Evolutionary conservation across 2,329 filamentous ascomycete species (phyloP).

Genomic region (Sordariomycetes sp.): DNA sequence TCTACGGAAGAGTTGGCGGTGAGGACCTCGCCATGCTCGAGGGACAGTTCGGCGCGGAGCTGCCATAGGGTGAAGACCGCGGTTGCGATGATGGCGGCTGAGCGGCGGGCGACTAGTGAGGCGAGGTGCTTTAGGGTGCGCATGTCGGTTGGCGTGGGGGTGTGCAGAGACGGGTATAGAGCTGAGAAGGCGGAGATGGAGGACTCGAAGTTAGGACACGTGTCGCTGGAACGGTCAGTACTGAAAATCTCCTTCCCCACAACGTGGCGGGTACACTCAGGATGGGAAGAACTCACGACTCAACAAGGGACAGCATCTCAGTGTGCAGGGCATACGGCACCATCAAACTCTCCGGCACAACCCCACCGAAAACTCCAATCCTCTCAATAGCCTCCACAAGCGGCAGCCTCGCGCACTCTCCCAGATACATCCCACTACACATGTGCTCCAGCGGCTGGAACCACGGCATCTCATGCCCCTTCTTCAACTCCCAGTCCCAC

Average conservation of each 20-base stretch:
- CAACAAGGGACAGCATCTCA: slow-evolving; percentile 43
- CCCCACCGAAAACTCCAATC: slow-evolving; percentile 39
- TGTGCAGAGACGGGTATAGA: slow-evolving; percentile 30
- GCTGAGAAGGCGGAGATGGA: slow-evolving; percentile 34
- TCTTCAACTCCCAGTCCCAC: slow-evolving; percentile 44
- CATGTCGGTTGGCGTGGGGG: slow-evolving; percentile 32
- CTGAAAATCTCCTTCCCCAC: not conserved
- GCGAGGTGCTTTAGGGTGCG: slow-evolving; percentile 37
- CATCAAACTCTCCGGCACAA: slow-evolving; percentile 37
- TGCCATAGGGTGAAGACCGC: slow-evolving; percentile 47
- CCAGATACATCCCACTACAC: slow-evolving; percentile 52
- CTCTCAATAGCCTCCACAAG: slow-evolving; percentile 44
- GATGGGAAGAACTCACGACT: slow-evolving; percentile 30
- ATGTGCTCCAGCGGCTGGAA: slow-evolving; percentile 51
- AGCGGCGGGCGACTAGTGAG: slow-evolving; percentile 40
- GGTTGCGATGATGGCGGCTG: slow-evolving; percentile 44
- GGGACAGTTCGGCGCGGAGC: slow-evolving; percentile 33
- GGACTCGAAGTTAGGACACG: slow-evolving; percentile 23
- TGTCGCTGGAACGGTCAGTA: slow-evolving; percentile 23
- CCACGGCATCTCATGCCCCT: slow-evolving; percentile 37
- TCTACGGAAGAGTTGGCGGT: slow-evolving; percentile 14
- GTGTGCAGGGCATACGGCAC: slow-evolving; percentile 45
- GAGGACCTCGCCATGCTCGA: slow-evolving; percentile 17
- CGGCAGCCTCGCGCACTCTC: slow-evolving; percentile 47
- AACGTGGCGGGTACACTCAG: not conserved